Base-by-base conservation (phyloP, 2,329 filamentous ascomycete genomes). In the Diaporthe helianthi region DNA sequence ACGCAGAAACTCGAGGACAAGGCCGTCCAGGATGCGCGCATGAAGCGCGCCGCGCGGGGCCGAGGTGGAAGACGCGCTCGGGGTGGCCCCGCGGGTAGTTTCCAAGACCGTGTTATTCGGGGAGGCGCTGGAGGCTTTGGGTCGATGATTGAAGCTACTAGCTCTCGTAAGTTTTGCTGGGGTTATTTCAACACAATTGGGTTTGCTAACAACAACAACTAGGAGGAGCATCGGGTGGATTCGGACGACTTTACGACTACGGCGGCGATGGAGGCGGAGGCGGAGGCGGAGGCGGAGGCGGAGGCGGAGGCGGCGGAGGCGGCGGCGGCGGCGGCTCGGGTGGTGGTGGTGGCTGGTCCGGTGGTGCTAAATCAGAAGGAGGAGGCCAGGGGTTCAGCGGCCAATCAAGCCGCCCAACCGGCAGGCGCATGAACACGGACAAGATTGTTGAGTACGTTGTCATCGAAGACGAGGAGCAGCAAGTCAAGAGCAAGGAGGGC, bases 1-100 rank as follows among this genome's bases (percentile, higher is more conserved):
- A 70, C 73, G 38, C 74, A 71, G 54, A 76, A 78, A 60, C 74
- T 76, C 24, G 74, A 74, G 41, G 72, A 75, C 63, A 76, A 75
- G 47, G 74, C 74, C 26, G 77, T 75, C 1, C 76, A 77, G 24
- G 79, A 80, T 36, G 77, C 76, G 5, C 74, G 74, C 7, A 69
- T 72, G 47, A 64, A 69, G 29, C 61, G 67, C 8, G 63, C 60
- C 4, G 71, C 73, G 4, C 75, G 75, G 4, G 73, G 72, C 31
- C 75, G 76, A 12, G 75, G 73, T 17, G 74, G 75, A 5, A 72
- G 78, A 5, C 63, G 70, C 19, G 71, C 68, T 47, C 65, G 71
- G 13, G 71, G 71, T 29, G 77, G 78, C 2, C 73, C 76, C 4
- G 72, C 74, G 3, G 70, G 69, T 6, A 61, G 60, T 12, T 71